phyloP scores from a whole-genome alignment of 495 filamentous ascomycete genomes.

The Daldinia decipiens region DNA sequence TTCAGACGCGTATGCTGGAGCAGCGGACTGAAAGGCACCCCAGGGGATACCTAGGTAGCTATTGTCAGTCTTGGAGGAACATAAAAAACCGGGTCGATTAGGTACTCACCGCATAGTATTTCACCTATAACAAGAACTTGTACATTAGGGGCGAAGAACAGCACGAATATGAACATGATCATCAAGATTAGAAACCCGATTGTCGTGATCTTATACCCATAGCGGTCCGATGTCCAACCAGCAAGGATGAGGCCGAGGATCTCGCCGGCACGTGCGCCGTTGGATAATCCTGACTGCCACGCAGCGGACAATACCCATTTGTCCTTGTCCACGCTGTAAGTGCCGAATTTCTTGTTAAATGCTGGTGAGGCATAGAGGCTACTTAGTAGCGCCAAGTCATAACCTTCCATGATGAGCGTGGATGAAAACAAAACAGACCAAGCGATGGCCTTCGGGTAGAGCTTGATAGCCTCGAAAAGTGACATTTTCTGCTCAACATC shows the following conservation, averaged over 20 bases:
- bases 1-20: constrained; percentile 76
- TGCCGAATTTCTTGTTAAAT: constrained; percentile 52
- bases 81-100: not conserved
- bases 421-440: constrained; percentile 63
- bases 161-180: constrained; percentile 62
- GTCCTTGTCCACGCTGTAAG: constrained; percentile 28
- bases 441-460: constrained; percentile 59
- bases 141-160: constrained; percentile 70
- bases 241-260: constrained; percentile 52
- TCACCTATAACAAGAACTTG: constrained; percentile 70
- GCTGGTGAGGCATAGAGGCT: constrained; percentile 50
- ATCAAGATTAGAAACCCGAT: constrained; percentile 56
- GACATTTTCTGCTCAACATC: constrained; percentile 55
- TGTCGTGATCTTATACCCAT: constrained; percentile 51
- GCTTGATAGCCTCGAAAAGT: constrained; percentile 51
- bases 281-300: constrained; percentile 52
- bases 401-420: constrained; percentile 67
- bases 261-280: constrained; percentile 51
- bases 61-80: constrained; percentile 7
- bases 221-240: constrained; percentile 49
- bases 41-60: constrained; percentile 67
- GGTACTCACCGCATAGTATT: constrained; percentile 59
- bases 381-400: constrained; percentile 56
- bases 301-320: constrained; percentile 50
- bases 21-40: constrained; percentile 70